Evolutionary conservation across 2,329 filamentous ascomycete species (phyloP), one percentile per base, ranked within the genome.

Genomic region (Fusarium nygamai): DNA sequence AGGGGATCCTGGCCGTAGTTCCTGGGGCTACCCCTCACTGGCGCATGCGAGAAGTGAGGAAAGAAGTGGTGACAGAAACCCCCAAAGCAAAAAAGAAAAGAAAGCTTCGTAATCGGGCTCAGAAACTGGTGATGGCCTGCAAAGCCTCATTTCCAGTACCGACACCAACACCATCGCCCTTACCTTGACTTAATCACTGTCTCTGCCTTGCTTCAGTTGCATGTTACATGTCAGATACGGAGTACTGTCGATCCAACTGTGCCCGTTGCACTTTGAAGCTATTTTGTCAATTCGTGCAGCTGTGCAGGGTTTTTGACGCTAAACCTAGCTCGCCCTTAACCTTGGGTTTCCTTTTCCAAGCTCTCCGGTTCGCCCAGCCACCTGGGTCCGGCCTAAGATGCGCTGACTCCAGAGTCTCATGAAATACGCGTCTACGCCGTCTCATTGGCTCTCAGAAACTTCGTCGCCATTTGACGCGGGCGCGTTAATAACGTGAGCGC

Each of bases 1-100:
- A 78, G 76, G 76, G 76, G 69, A 76, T 73, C 77, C 76, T 67
- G 67, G 76, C 54, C 50, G 33, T 61, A 63, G 76, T 78, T 78
- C 77, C 77, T 78, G 75, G 76, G 76, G 67, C 76, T 76, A 77
- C 73, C 76, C 75, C 75, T 78, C 76, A 75, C 68, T 76, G 67
- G 76, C 69, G 36, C 36, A 74, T 74, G 69, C 72, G 71, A 77
- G 75, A 74, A 74, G 69, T 75, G 69, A 73, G 73, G 48, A 59
- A 74, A 71, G 69, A 68, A 73, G 51, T 75, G 61, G 64, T 76
- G 74, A 76, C 69, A 68, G 64, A 75, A 76, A 67, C 34, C 36
- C 11, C 31, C 17, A 51, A 34, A 2, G 50, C 14, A 41, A 41
- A 48, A 64, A 51, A 73, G 69, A 67, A 44, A 44, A 54, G 27